A percentile compares a stretch with the other conserved stretches of the same genome.
Conservation (phyloP, 805 yeast species). For the Wickerhamiella hasegawae region DNA sequence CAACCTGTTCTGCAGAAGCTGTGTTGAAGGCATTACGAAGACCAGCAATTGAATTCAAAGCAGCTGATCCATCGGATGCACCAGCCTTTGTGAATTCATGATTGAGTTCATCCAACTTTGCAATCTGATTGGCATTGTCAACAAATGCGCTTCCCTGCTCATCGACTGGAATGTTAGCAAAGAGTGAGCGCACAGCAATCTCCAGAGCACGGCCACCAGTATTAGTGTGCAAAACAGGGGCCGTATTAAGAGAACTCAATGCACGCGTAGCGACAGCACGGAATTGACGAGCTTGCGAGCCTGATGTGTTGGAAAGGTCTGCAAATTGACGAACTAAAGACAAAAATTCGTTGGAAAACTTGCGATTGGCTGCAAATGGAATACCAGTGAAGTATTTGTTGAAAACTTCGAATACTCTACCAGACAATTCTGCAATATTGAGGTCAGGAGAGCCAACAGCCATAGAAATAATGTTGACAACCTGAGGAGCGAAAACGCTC, state of each 20-base stretch:
- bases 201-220: conserved; percentile 17
- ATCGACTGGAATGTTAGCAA: neutral
- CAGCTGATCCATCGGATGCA: neutral
- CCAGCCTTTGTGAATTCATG: neutral
- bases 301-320: conserved; percentile 15
- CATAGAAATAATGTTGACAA: conserved; percentile 40
- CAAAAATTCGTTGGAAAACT: neutral
- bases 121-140: neutral
- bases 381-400: conserved; percentile 42
- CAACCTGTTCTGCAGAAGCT: neutral
- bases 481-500: conserved; percentile 61
- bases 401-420: conserved; percentile 21
- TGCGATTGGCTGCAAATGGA: conserved; percentile 38
- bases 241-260: conserved; percentile 23
- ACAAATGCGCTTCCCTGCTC: neutral
- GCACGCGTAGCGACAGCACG: conserved; percentile 30
- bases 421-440: conserved; percentile 32
- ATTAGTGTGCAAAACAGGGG: conserved; percentile 20
- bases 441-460: conserved; percentile 44
- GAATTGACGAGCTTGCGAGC: conserved; percentile 25
- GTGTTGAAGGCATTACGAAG: neutral
- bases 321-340: neutral
- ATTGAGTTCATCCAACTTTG: neutral
- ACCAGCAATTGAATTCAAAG: neutral
- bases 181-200: conserved; percentile 9